Base-by-base conservation (phyloP, 768 basidiomycete species). In the Tricholoma flavovirens region DNA sequence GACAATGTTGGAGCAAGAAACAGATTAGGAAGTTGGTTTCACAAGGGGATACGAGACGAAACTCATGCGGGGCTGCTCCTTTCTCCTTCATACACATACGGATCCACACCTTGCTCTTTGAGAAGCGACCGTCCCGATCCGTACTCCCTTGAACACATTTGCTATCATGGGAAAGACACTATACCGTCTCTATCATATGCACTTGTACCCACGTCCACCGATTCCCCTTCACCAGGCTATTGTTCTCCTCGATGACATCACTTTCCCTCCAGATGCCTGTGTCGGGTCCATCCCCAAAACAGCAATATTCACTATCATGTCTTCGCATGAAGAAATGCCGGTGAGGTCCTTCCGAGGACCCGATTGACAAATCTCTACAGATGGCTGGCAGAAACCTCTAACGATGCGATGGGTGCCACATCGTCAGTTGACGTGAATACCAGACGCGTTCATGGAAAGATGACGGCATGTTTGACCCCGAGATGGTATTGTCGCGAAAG, bases 151-250 rank as follows among this genome's bases (percentile, higher is more conserved):
- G 5, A 1, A 12, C 2, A n/a, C 12, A 22, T 14, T 17, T 26
- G 14, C 43, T 33, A 14, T 0, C 17, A 49, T 33, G 36, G 56
- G 54, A 14, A 22, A 56, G 46, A 21, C 17, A 6, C 38, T 51
- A 30, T 58, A 60, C 36, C 59, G 61, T 1, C 50, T 58, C 15
- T 56, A 58, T 49, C 55, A 56, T 36, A 62, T 62, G 55, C 55
- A 58, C 17, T 26, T 60, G 8, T 49, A 54, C 12, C 61, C 61
- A 32, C 54, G 57, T 17, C 52, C 54, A 15, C n/a, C 17, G 24
- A 50, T 62, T 42, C 29, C 59, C 32, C 30, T 56, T 11, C 61
- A 56, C 30, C 51, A 30, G 2, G 35, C 21, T 12, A 36, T 58
- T 6, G 54, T 60, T 6, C 5, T n/a, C 17, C 35, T 60, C 33